These are phyloP conservation scores for Daedaleopsis sinensis DNA, from an alignment of 768 basidiomycete species.

Conservation along the genomic window DNA sequence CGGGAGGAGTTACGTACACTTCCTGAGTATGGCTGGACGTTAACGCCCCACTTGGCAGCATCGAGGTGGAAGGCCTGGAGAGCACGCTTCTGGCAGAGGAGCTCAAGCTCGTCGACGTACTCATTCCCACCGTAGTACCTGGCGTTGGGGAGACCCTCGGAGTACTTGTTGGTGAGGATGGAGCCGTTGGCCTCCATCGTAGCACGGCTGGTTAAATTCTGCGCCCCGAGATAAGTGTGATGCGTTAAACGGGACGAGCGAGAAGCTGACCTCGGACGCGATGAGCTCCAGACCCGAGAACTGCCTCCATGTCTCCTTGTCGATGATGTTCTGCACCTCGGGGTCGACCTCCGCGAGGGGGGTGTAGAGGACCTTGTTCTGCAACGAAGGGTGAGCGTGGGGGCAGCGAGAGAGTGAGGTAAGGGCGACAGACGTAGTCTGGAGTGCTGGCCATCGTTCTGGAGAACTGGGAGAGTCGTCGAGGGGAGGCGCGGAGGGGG, in stretches of 20 bases:
- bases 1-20: conserved; percentile 56
- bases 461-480: conserved; percentile 23
- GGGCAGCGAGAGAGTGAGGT: not conserved
- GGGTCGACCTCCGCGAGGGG: conserved; percentile 92
- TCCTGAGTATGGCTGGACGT: conserved; percentile 98
- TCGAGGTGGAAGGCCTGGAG: conserved; percentile 96
- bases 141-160: conserved; percentile 97
- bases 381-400: conserved; percentile 2
- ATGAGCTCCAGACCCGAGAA: conserved; percentile 98
- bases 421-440: conserved; percentile 53
- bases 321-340: conserved; percentile 95
- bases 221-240: conserved; percentile 6
- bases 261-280: conserved; percentile 83
- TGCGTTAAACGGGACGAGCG: not conserved
- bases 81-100: conserved; percentile 93
- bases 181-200: conserved; percentile 99
- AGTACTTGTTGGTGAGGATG: conserved; percentile 99
- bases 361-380: conserved; percentile 94
- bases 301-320: conserved; percentile 99
- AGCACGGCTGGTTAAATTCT: conserved; percentile 96
- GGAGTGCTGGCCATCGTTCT: conserved; percentile 69
- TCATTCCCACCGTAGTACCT: conserved; percentile 99
- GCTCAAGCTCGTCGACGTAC: conserved; percentile 95
- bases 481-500: conserved; percentile 29
- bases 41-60: conserved; percentile 93